Evolutionary conservation across 2,329 filamentous ascomycete genomes (phyloP).

Genomic region (Penicillium capsulatum): DNA sequence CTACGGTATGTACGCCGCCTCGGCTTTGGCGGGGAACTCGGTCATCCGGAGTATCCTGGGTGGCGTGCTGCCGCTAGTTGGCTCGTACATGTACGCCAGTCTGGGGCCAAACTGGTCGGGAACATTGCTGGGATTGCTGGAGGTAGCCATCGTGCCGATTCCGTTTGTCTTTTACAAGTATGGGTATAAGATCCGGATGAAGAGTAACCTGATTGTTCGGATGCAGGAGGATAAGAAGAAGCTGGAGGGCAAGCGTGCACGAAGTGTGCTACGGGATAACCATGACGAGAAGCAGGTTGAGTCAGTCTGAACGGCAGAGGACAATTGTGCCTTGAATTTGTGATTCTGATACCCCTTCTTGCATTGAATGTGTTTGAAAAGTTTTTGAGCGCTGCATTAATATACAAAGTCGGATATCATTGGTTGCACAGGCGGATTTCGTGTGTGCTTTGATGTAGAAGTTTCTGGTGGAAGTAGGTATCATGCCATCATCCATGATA

Average conservation of each 20-base stretch:
- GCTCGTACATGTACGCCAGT: conserved; percentile 63
- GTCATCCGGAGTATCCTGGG: conserved; percentile 69
- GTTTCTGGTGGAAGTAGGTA: no score
- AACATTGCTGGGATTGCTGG: conserved; percentile 68
- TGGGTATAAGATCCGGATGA: conserved; percentile 53
- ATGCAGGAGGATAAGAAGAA: conserved; percentile 53
- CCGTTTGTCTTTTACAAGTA: conserved; percentile 71
- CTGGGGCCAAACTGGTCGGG: conserved; percentile 75
- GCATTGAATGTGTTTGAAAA: conserved; percentile 16
- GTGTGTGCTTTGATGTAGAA: no score
- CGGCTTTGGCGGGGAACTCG: conserved; percentile 73
- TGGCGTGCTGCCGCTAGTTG: conserved; percentile 73
- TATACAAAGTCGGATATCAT: neutral
- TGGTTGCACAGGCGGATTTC: no score
- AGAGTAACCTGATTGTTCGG: conserved; percentile 53
- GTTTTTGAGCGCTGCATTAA: conserved; percentile 8
- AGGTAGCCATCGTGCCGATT: conserved; percentile 71
- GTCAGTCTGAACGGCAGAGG: conserved; percentile 5
- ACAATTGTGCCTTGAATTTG: neutral
- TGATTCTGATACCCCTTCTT: conserved; percentile 14
- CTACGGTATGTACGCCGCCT: conserved; percentile 78
- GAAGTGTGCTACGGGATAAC: conserved; percentile 11
- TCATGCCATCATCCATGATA: conserved; percentile 7
- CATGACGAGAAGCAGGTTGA: conserved; percentile 19
- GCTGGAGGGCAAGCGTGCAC: conserved; percentile 41